Percentiles rank a stretch among this genome's conserved stretches.
These are phyloP conservation scores for Botryococcus braunii DNA, from an alignment of 163 green algal genomes.

Conservation along the genomic window DNA sequence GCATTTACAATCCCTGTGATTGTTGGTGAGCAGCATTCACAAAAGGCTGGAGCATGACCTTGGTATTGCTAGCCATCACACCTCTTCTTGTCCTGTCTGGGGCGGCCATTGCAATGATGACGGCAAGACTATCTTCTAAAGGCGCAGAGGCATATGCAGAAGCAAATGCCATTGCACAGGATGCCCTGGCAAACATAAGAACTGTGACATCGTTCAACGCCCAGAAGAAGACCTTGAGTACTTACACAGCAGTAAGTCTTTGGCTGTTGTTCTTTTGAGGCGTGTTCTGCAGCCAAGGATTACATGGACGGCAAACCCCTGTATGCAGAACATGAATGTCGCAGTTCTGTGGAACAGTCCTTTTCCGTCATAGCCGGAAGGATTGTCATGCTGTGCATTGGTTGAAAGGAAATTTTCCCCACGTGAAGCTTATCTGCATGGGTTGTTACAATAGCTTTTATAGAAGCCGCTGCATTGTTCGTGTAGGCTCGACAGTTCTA, in stretches of 20 bases:
- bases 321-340: too few relatives aligned
- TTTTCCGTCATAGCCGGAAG: too few relatives aligned
- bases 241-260: constrained; percentile 21
- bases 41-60: constrained; percentile 68
- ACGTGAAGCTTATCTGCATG: too few relatives aligned
- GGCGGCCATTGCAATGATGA: constrained; percentile 32
- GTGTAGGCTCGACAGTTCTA: too few relatives aligned
- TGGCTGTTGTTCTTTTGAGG: too few relatives aligned
- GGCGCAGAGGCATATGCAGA: constrained; percentile 30
- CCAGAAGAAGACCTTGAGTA: constrained; percentile 29
- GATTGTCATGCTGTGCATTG: too few relatives aligned
- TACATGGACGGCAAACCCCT: too few relatives aligned
- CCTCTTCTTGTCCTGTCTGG: constrained; percentile 56
- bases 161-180: constrained; percentile 37
- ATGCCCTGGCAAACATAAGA: constrained; percentile 54
- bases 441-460: too few relatives aligned
- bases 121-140: constrained; percentile 12
- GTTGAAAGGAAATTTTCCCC: too few relatives aligned
- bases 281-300: too few relatives aligned
- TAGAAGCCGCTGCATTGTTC: too few relatives aligned
- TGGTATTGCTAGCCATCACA: constrained; percentile 71
- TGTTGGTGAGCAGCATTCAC: constrained; percentile 37
- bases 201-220: constrained; percentile 68
- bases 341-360: too few relatives aligned
- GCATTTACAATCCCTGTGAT: neutral